Evolutionary conservation across 495 filamentous ascomycete species (phyloP), one percentile per base, ranked within the genome.

Genomic region (Thozetella sp.): DNA sequence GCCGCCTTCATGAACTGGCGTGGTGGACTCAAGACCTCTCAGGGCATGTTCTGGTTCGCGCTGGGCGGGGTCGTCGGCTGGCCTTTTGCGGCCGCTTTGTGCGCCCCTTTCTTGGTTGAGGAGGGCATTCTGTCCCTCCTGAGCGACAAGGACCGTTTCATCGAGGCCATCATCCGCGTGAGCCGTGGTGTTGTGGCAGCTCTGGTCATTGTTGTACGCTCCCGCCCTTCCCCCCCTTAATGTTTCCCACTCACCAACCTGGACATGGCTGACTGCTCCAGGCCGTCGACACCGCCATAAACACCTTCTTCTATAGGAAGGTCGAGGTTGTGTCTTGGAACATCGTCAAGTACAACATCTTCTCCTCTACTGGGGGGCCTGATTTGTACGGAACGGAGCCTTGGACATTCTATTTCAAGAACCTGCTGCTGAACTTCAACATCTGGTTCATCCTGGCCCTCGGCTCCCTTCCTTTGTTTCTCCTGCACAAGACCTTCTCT

Each of bases 351-450:
- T 99, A 99, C 80, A 99, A 99, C 71, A 83, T 99, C 27, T 92
- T 98, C 66, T 89, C 90, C 54, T 87, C 83, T 1, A 78, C 87
- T 6, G 88, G 86, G 45, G 96, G 96, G 0, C 96, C 96, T 1
- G 83, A 95, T 53, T 95, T 99, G 56, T 99, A 97, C 68, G 96
- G 96, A 24, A 96, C 91, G 20, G 96, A 99, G 67, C 92, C 94
- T 26, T 97, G 95, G 96, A 87, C 91, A 43, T 99, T 98, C 73
- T 99, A 99, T 72, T 78, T 97, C 62, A 88, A 88, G 64, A 99
- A 99, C 67, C 82, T 98, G 19, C 74, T 90, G 23, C 79, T 99
- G 58, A 99, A 99, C 77, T 98, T 98, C 83, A 97, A 97, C 64
- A 69, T 93, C 45, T 97, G 93, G 90, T 93, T 97, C 63, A 63